Base-by-base conservation (phyloP, 2,329 filamentous ascomycete genomes). In the Amauroascus niger region DNA sequence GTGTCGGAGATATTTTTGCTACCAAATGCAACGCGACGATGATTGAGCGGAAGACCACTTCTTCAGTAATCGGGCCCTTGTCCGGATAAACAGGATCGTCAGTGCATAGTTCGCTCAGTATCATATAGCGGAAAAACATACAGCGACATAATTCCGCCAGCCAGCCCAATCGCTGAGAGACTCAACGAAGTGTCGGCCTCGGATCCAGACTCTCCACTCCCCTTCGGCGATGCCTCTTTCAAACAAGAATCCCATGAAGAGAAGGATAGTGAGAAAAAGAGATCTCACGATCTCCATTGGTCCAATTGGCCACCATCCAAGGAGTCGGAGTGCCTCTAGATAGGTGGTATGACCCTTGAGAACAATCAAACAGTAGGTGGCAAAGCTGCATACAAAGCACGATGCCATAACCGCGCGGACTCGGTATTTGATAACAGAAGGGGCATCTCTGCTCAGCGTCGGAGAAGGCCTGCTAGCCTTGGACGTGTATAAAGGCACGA, bases 21-120 rank as follows among this genome's bases (percentile, higher is more conserved):
- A 89, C 74, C 28, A 96, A 73, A 64, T 96, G 84, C 9, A 96
- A 77, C 1, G 91, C 87, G 37, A 96, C 79, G 50, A 90, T 83
- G 60, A 89, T 82, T 2, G 88, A 88, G 64, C 93, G 87, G 76
- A 96, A 98, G 63, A 96, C 85, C 56, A 95, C 75, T 71, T 98
- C 93, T 73, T 98, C 93, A 9, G 89, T 95, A 52, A 93, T 74
- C 0, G 93, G 90, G 33, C 88, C 89, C 84, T 86, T n/a, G n/a
- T n/a, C n/a, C n/a, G n/a, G 58, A 20, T 53, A 41, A 24, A 54
- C 63, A 67, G 39, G 14, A n/a, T 46, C 41, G 50, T 52, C 30
- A 44, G 24, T 52, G 49, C 14, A n/a, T n/a, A n/a, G n/a, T 33
- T 30, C 16, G 35, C 20, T 13, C 30, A 57, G 20, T 18, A 32